A percentile compares a stretch with the other conserved stretches of the same genome.
Evolutionary conservation across 177 flowering plant genomes (phyloP).

Genomic region (Tripterygium wilfordii): DNA sequence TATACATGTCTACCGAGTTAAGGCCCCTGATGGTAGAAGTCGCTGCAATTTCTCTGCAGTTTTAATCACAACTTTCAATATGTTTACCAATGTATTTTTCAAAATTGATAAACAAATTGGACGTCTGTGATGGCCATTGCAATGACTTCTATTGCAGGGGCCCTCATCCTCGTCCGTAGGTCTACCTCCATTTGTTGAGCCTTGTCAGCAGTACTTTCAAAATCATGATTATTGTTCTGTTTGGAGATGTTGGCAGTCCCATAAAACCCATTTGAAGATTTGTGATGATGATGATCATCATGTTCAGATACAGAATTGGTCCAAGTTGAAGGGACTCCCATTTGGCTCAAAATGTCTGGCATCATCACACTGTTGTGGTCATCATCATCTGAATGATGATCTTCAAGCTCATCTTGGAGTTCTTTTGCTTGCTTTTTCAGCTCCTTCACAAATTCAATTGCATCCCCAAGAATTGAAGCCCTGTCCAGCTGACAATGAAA

Average conservation of each 20-base stretch:
- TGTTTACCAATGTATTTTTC: too few relatives aligned
- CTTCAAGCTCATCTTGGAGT: slow-evolving; percentile 81
- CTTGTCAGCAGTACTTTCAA: slow-evolving; percentile 30
- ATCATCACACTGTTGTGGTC: slow-evolving; percentile 19
- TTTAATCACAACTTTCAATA: too few relatives aligned
- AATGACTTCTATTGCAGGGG: too few relatives aligned
- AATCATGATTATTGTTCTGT: slow-evolving; percentile 28
- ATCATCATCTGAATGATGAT: slow-evolving; percentile 56
- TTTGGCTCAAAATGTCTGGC: slow-evolving; percentile 17
- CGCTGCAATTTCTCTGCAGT: too few relatives aligned
- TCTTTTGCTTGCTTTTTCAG: slow-evolving; percentile 67
- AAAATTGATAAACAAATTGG: too few relatives aligned
- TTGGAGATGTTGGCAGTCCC: slow-evolving; percentile 8
- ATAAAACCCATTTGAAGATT: slow-evolving; percentile 6
- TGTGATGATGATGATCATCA: slow-evolving; percentile 19
- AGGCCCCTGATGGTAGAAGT: too few relatives aligned
- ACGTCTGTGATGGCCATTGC: too few relatives aligned
- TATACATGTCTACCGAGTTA: too few relatives aligned
- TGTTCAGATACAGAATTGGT: too few relatives aligned
- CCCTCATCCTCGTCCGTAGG: too few relatives aligned
- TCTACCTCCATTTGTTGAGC: slow-evolving; percentile 81
- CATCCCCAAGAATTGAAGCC: slow-evolving; percentile 84
- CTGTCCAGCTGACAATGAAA: slow-evolving; percentile 53
- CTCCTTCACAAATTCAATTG: slow-evolving; percentile 79
- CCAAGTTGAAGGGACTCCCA: slow-evolving; percentile 14